Conservation (phyloP, 495 filamentous ascomycete genomes). For the Podospora tetraspora region DNA sequence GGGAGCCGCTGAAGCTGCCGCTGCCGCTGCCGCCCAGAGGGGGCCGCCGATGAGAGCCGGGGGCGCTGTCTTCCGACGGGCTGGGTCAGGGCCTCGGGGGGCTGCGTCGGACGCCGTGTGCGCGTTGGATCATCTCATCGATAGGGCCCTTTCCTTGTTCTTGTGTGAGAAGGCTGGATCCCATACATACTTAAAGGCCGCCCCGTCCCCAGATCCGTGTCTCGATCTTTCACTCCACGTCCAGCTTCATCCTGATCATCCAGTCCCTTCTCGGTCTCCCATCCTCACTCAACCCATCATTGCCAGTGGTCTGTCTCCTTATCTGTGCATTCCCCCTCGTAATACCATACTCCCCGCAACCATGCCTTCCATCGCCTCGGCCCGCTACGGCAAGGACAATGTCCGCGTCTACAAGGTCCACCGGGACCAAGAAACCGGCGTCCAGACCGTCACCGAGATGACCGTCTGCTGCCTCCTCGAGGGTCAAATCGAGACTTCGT, state of each 20-base stretch:
- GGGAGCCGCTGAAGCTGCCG: conserved; percentile 13
- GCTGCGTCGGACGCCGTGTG: not conserved
- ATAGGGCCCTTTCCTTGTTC: not conserved
- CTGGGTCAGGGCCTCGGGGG: not conserved
- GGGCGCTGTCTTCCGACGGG: conserved; percentile 3
- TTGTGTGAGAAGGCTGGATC: not conserved
- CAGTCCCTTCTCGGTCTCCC: not conserved
- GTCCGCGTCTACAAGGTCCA: conserved; percentile 95
- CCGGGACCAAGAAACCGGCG: conserved; percentile 63
- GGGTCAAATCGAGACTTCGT: conserved; percentile 87
- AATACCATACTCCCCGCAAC: conserved; percentile 12
- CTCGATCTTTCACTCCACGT: not conserved
- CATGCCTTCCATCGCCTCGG: conserved; percentile 61
- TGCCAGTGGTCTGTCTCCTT: not conserved
- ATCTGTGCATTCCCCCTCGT: not conserved
- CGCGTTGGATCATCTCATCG: not conserved
- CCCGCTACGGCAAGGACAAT: conserved; percentile 95
- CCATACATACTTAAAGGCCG: not conserved
- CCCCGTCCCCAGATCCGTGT: not conserved
- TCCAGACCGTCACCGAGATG: conserved; percentile 89
- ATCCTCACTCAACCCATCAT: not conserved
- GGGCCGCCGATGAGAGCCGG: not conserved
- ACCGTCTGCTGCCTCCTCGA: conserved; percentile 86
- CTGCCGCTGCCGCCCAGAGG: conserved; percentile 6
- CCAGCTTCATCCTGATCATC: not conserved